Evolutionary conservation across 2,329 filamentous ascomycete genomes (phyloP).

Genomic region (Phialemonium atrogriseum): DNA sequence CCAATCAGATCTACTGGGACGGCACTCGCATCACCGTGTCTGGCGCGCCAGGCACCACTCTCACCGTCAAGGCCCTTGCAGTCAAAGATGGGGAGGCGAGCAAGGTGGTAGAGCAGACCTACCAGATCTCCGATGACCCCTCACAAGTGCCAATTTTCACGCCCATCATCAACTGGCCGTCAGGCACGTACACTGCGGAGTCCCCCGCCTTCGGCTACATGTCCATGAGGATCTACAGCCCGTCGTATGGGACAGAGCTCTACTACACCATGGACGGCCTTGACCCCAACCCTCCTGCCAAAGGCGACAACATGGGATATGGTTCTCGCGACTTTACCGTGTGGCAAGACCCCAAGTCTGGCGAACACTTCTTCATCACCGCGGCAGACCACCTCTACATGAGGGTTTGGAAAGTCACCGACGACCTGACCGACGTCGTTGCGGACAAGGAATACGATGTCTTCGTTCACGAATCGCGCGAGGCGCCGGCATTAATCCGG

Average conservation of each 20-base stretch:
- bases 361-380: constrained; percentile 2
- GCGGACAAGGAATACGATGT: constrained; percentile 6
- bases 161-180: constrained; percentile 4
- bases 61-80: constrained; percentile 5
- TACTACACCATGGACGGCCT: constrained; percentile 6
- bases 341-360: constrained; percentile 4
- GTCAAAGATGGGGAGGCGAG: constrained; percentile 1
- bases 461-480: constrained; percentile 3
- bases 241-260: constrained; percentile 5
- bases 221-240: constrained; percentile 4
- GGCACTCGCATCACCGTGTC: constrained; percentile 4
- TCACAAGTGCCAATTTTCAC: constrained; percentile 4
- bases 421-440: constrained; percentile 6
- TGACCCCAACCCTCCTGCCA: constrained; percentile 4
- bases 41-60: neutral
- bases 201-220: neutral
- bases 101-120: constrained; percentile 3
- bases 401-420: constrained; percentile 5
- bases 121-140: constrained; percentile 2
- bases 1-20: neutral
- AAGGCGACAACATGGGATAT: constrained; percentile 6
- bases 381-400: constrained; percentile 5
- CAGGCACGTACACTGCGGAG: constrained; percentile 3
- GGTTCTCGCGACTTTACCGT: constrained; percentile 5
- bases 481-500: constrained; percentile 4